Evolutionary conservation across 495 filamentous ascomycete genomes (phyloP).

Genomic region (Sporormia fimetaria): DNA sequence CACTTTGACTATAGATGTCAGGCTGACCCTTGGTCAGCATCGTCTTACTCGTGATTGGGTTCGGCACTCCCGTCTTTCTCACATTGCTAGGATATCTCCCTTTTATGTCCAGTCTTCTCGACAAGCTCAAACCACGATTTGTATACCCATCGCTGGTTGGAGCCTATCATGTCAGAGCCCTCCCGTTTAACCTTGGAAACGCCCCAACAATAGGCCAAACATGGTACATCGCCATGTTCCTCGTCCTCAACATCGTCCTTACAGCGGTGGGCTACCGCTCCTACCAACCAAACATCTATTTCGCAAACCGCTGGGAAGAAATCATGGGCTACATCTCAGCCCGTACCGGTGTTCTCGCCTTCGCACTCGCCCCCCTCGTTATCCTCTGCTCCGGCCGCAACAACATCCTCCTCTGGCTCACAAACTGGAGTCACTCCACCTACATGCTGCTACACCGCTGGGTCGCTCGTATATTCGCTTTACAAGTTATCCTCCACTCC

Average conservation of each 20-base stretch:
- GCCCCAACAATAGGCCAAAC: conserved; percentile 35
- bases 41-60: conserved; percentile 5
- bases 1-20: background rate
- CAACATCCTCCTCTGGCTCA: conserved; percentile 39
- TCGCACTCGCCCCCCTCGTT: conserved; percentile 29
- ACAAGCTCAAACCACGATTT: conserved; percentile 11
- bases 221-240: conserved; percentile 33
- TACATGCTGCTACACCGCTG: conserved; percentile 39
- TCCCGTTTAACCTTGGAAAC: conserved; percentile 29
- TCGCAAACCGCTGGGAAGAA: conserved; percentile 20
- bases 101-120: conserved; percentile 5
- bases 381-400: conserved; percentile 36
- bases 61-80: conserved; percentile 11
- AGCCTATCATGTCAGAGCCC: conserved; percentile 26
- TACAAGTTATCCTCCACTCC: conserved; percentile 35
- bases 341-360: conserved; percentile 35
- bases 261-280: conserved; percentile 28
- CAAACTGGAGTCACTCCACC: conserved; percentile 39
- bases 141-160: conserved; percentile 26
- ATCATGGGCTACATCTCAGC: conserved; percentile 33
- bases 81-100: conserved; percentile 6
- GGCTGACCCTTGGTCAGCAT: background rate
- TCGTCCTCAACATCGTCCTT: conserved; percentile 36
- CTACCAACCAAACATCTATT: conserved; percentile 27
- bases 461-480: conserved; percentile 34